These are phyloP conservation scores for Neurospora terricola DNA, from an alignment of 495 filamentous ascomycete species.

Conservation along the genomic window DNA sequence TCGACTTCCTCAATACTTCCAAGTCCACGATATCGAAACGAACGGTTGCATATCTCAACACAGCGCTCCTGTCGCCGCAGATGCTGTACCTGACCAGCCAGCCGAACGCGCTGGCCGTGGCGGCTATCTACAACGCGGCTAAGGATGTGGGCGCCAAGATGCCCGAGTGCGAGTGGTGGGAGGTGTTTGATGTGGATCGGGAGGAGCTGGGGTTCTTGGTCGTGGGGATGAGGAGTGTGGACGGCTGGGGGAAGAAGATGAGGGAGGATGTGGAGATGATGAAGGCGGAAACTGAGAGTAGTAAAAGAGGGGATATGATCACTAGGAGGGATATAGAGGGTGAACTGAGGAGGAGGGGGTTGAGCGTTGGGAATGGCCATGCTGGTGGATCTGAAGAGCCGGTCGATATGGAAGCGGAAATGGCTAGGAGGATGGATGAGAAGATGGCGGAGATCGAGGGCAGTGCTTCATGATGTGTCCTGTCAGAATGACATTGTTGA, in stretches of 20 bases:
- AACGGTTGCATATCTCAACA: conserved; percentile 69
- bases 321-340: conserved; percentile 29
- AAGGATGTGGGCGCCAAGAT: conserved; percentile 67
- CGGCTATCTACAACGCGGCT: conserved; percentile 83
- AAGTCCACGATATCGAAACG: conserved; percentile 44
- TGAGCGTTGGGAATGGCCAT: conserved; percentile 20
- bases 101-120: conserved; percentile 72
- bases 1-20: conserved; percentile 44
- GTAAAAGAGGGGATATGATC: conserved; percentile 24
- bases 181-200: conserved; percentile 93
- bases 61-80: conserved; percentile 75
- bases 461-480: neutral
- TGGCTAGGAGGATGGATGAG: conserved; percentile 49
- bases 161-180: conserved; percentile 85
- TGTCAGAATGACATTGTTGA: neutral
- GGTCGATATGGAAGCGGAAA: conserved; percentile 47
- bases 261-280: conserved; percentile 20
- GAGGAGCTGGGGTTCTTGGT: conserved; percentile 93
- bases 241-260: conserved; percentile 51
- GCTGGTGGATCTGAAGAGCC: conserved; percentile 26
- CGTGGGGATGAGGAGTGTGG: conserved; percentile 72
- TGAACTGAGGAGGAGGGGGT: conserved; percentile 35
- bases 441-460: conserved; percentile 35
- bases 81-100: conserved; percentile 88
- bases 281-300: conserved; percentile 13